These are phyloP conservation scores for Chlorella sp. DNA, from an alignment of 139 green algal genomes.

Conservation along the genomic window DNA sequence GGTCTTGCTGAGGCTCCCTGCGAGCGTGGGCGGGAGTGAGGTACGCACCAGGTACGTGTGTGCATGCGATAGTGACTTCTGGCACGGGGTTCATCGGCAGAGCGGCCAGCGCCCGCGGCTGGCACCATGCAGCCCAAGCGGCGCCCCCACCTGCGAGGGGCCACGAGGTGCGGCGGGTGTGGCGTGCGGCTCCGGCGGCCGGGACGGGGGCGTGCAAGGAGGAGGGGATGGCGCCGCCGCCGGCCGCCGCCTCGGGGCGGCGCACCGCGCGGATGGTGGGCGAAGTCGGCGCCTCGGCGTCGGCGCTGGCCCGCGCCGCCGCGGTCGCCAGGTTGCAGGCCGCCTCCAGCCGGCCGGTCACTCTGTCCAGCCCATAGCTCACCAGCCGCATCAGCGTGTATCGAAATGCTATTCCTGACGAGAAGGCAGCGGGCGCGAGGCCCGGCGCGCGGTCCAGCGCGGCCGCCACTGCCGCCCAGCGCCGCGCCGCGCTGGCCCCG, in stretches of 20 bases:
- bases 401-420: background rate
- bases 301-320: background rate
- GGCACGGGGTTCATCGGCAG: background rate
- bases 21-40: background rate
- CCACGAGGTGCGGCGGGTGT: background rate
- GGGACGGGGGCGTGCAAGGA: background rate
- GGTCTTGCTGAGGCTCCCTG: slow-evolving; percentile 14
- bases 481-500: too few species aligned
- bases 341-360: background rate
- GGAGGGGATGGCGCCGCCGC: background rate
- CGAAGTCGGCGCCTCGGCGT: background rate
- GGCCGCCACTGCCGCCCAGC: background rate
- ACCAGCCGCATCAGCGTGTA: slow-evolving; percentile 20
- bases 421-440: background rate
- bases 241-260: too few species aligned
- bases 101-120: background rate
- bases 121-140: background rate
- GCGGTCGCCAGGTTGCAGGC: background rate
- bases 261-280: too few species aligned
- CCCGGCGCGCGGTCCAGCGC: background rate
- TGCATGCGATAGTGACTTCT: background rate
- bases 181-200: background rate
- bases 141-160: background rate
- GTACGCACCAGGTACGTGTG: background rate
- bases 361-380: background rate